Evolutionary conservation across 768 basidiomycete species (phyloP).

Genomic region (Neoboletus brunneissimus): DNA sequence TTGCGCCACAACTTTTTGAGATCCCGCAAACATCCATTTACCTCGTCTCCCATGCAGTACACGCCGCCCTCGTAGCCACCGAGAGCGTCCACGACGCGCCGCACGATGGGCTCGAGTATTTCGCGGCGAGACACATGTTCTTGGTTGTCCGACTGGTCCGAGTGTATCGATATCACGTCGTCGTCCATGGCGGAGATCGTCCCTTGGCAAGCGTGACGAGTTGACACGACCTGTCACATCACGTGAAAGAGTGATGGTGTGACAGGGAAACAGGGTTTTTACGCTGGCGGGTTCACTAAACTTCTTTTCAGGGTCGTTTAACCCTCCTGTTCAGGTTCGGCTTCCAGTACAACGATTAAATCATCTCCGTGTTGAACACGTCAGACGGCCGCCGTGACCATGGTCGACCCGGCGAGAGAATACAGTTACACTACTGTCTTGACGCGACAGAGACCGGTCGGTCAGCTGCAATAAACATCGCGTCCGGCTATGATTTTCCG

Average conservation of each 20-base stretch:
- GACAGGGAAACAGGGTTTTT: not conserved
- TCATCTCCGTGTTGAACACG: slow-evolving; percentile 13
- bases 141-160: slow-evolving; percentile 27
- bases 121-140: slow-evolving; percentile 42
- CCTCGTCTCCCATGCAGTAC: slow-evolving; percentile 81
- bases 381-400: not conserved
- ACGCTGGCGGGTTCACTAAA: not conserved
- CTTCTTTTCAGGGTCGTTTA: slow-evolving; percentile 1
- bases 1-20: slow-evolving; percentile 94
- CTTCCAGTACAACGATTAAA: slow-evolving; percentile 9
- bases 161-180: slow-evolving; percentile 36
- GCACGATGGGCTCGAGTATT: slow-evolving; percentile 65
- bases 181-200: slow-evolving; percentile 15
- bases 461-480: not conserved
- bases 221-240: slow-evolving; percentile 28
- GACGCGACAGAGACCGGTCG: not conserved
- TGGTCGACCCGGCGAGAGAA: not conserved
- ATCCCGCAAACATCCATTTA: slow-evolving; percentile 84
- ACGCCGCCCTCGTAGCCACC: slow-evolving; percentile 66
- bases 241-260: slow-evolving; percentile 17
- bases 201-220: slow-evolving; percentile 13
- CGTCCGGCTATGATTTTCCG: slow-evolving; percentile 23
- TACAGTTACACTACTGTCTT: slow-evolving; percentile 1
- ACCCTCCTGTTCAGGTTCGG: slow-evolving; percentile 2
- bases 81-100: slow-evolving; percentile 74